Percentiles rank a stretch among this genome's conserved stretches.
phyloP scores from a whole-genome alignment of 2,329 filamentous ascomycete species.

The Sporothrix brasiliensis region DNA sequence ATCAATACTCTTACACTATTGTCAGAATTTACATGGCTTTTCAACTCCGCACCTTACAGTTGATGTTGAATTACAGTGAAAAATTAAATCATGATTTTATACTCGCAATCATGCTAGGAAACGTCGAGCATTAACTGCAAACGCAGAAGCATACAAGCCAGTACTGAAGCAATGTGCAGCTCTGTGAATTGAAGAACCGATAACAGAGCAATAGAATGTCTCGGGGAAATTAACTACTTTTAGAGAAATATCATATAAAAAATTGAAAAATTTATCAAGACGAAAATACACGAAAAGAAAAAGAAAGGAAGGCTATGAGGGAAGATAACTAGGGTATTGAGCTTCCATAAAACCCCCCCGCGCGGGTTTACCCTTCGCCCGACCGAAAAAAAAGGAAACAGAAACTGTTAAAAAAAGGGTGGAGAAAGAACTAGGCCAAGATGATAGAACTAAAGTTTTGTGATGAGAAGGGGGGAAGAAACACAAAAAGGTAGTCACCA shows the following conservation, averaged over 20 bases:
- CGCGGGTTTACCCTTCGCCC: not conserved
- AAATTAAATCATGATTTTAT: too few relatives aligned
- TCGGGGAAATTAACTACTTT: not conserved
- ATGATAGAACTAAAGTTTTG: not conserved
- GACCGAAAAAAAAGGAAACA: not conserved
- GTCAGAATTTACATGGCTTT: too few relatives aligned
- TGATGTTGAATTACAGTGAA: too few relatives aligned
- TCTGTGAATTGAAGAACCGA: too few relatives aligned
- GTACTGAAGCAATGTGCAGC: too few relatives aligned
- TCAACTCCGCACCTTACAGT: too few relatives aligned
- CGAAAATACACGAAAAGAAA: not conserved
- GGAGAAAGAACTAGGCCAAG: not conserved
- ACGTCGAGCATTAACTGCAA: too few relatives aligned
- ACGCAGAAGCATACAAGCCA: too few relatives aligned
- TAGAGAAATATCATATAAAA: not conserved
- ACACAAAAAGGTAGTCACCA: not conserved
- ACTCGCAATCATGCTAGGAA: too few relatives aligned
- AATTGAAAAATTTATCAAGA: not conserved
- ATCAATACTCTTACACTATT: too few relatives aligned
- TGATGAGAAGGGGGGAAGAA: not conserved
- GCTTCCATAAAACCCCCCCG: slow-evolving; percentile 22
- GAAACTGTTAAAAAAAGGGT: not conserved
- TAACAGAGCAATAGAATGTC: not conserved
- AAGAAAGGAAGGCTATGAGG: slow-evolving; percentile 1
- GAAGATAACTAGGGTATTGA: slow-evolving; percentile 9